These are phyloP conservation scores for Trichoderma pleuroti DNA, from an alignment of 2,329 filamentous ascomycete genomes.

Conservation along the genomic window DNA sequence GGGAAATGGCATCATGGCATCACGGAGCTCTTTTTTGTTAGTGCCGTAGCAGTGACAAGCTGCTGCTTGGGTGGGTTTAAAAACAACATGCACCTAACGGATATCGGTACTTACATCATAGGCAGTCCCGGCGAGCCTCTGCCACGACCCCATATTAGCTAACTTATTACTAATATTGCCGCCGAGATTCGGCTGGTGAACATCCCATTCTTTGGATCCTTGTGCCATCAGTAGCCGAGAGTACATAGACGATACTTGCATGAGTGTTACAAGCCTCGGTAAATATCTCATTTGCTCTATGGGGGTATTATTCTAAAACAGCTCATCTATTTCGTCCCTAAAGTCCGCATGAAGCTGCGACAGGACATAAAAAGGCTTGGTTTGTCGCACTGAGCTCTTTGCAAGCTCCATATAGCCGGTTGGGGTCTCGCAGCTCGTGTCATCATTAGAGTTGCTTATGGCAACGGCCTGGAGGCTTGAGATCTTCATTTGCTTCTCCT, in stretches of 20 bases:
- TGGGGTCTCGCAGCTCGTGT: neutral
- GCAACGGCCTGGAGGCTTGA: neutral
- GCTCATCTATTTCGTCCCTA: constrained; percentile 9
- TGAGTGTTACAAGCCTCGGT: neutral
- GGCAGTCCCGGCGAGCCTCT: neutral
- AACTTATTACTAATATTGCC: neutral
- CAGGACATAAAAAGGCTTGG: neutral
- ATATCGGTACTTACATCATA: neutral
- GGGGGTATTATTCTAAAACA: neutral
- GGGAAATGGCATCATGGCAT: constrained; percentile 15
- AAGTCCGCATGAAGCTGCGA: constrained; percentile 2
- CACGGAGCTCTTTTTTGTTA: neutral
- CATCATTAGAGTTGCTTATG: neutral
- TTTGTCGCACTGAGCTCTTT: neutral
- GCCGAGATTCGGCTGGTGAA: neutral
- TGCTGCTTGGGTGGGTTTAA: neutral
- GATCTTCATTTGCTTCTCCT: neutral
- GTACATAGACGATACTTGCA: neutral
- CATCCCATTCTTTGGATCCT: neutral
- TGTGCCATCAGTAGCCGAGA: neutral
- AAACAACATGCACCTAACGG: neutral
- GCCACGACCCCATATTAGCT: neutral
- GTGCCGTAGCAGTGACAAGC: neutral
- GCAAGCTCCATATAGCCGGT: neutral
- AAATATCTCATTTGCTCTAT: neutral